Base-by-base conservation (phyloP, 345 rosid species). In the Camelina laxa region DNA sequence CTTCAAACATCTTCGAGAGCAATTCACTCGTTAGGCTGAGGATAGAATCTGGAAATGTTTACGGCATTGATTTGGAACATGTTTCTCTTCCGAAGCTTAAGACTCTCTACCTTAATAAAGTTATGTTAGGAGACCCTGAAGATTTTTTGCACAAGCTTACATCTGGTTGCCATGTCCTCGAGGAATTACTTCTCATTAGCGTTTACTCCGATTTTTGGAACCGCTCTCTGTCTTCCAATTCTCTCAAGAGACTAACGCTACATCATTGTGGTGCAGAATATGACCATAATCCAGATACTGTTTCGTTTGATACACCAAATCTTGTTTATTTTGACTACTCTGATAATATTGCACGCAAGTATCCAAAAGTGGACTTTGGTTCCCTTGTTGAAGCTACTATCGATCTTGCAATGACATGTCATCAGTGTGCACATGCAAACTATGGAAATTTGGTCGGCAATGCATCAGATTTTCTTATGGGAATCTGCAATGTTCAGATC, bases 1-100 rank as follows among this genome's bases (percentile, higher is more conserved):
- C 68, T 72, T 49, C 75, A 6, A 5, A 72, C 30, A 41, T 72
- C 17, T 50, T 72, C 12, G n/a, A 6, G 60, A 49, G 67, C 59
- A 66, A 66, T 47, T 33, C 70, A 50, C 31, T 66, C 5, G 15
- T 51, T 36, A 66, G 9, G 3, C 47, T 66, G 31, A 66, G 42
- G 3, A 30, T 65, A 47, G 69, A 17, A 47, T 27, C 42, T 30
- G 16, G 1, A 47, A 47, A 47, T 47, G 51, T 53, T 53, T 12
- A 2, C 13, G 16, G 15, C 13, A 17, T 31, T 65, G 44, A 48
- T 17, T 30, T 48, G 27, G 31, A 31, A 7, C 10, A 17, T 16
- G 44, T 65, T 48, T 65, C 6, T 31, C 70, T 65, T 12, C 70
- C 45, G 17, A 48, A 65, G 70, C 70, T 48, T 7, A 48, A 49